Evolutionary conservation across 257 asterid species (phyloP).

Genomic region (Plantago ovata): DNA sequence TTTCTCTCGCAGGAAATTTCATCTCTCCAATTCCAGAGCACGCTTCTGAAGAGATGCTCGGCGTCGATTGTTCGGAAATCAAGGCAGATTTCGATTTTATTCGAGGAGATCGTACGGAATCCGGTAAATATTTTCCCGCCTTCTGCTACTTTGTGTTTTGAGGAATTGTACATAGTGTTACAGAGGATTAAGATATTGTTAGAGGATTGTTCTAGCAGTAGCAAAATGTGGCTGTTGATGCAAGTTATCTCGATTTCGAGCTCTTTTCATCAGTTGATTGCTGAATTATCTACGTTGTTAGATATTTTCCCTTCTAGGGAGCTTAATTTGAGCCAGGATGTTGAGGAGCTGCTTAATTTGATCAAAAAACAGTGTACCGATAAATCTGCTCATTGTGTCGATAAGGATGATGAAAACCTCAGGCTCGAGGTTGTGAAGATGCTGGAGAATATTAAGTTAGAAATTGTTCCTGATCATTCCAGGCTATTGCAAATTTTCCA

Average conservation of each 20-base stretch:
- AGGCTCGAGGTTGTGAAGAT: constrained; percentile 46
- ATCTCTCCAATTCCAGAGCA: constrained; percentile 36
- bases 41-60: constrained; percentile 44
- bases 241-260: constrained; percentile 47
- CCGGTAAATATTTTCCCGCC: constrained; percentile 43
- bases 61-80: constrained; percentile 57
- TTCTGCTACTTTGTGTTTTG: constrained; percentile 71
- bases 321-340: constrained; percentile 55
- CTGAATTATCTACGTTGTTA: constrained; percentile 64
- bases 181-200: constrained; percentile 52
- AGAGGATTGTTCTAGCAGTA: constrained; percentile 53
- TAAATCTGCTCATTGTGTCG: constrained; percentile 28
- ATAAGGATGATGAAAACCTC: constrained; percentile 39
- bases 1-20: constrained; percentile 59
- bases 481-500: constrained; percentile 48
- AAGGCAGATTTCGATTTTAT: constrained; percentile 50
- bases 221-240: constrained; percentile 79
- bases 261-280: constrained; percentile 50
- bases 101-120: constrained; percentile 58
- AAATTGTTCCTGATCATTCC: constrained; percentile 58
- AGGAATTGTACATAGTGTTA: constrained; percentile 69
- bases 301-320: constrained; percentile 71
- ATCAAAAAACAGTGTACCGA: constrained; percentile 63
- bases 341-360: constrained; percentile 55
- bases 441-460: constrained; percentile 58